These are phyloP conservation scores for Setaria italica DNA, from an alignment of 202 grass and related monocot genomes.

Conservation along the genomic window DNA sequence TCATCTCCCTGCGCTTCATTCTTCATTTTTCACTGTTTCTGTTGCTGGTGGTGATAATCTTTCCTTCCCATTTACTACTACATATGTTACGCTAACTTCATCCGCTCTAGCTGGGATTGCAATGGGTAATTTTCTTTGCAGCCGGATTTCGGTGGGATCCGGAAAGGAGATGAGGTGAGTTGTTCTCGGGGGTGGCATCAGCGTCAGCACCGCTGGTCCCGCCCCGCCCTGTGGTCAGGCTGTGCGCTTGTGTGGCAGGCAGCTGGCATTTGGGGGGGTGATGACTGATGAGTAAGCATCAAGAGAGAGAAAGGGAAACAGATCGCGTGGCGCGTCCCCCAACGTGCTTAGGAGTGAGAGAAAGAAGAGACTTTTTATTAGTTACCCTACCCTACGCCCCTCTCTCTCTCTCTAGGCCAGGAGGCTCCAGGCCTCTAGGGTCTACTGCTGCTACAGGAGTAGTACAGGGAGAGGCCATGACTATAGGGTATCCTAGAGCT, in stretches of 20 bases:
- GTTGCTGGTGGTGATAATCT: background rate
- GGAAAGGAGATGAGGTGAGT: background rate
- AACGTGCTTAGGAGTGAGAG: conserved; percentile 49
- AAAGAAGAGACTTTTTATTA: conserved; percentile 23
- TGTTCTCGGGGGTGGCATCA: conserved; percentile 10
- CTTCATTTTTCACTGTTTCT: background rate
- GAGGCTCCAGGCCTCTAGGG: background rate
- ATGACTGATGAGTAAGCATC: too few relatives aligned
- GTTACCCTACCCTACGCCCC: background rate
- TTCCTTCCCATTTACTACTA: too few relatives aligned
- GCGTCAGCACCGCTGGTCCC: conserved; percentile 26
- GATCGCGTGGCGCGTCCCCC: conserved; percentile 30
- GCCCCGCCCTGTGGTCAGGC: background rate
- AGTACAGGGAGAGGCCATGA: background rate
- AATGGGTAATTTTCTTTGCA: background rate
- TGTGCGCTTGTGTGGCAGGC: background rate
- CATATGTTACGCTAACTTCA: background rate
- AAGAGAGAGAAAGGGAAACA: background rate
- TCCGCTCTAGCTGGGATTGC: conserved; percentile 12
- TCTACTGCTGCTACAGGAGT: background rate
- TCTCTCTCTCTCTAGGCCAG: conserved; percentile 17
- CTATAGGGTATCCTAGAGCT: background rate
- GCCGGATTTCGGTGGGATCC: background rate
- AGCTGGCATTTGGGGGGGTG: too few relatives aligned
- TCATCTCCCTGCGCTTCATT: background rate